Evolutionary conservation across 1,284 basidiomycete species (phyloP), one percentile per base, ranked within the genome.

Genomic region (Singerocomus inundabilis): DNA sequence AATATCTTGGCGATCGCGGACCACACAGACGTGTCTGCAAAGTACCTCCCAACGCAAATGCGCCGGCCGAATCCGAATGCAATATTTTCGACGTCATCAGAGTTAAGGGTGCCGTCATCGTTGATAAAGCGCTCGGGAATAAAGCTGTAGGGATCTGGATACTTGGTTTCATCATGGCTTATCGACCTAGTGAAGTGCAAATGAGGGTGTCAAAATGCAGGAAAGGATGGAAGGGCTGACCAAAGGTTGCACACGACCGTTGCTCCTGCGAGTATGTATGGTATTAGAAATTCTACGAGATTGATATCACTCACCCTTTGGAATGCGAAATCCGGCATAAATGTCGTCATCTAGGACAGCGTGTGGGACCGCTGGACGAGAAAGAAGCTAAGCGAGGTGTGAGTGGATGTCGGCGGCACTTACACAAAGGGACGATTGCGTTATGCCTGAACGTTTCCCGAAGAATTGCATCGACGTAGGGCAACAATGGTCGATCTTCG

Each of bases 141-240:
- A 18, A 59, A 66, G 21, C 49, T 29, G n/a, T 62, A 16, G 1
- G 60, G 32, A 0, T 52, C 48, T 2, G 51, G 48, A 18, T 52
- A 66, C 50, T 51, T 66, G 33, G 37, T 26, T 28, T 52, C 54
- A 5, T 66, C 16, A 13, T 37, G 63, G 3, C 39, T 21, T 56
- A 65, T 61, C 2, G 61, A 59, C 60, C 60, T 66, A 12, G n/a
- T n/a, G n/a, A n/a, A n/a, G n/a, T n/a, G n/a, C n/a, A n/a, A 16
- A 38, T 5, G 16, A 16, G 26, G 2, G n/a, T n/a, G n/a, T n/a
- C n/a, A n/a, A n/a, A 37, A 25, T 4, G 13, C 12, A 36, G 13
- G 36, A 11, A n/a, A 2, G 25, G 15, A 18, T 18, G 24, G 13
- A 33, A 25, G 9, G n/a, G 4, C 44, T 34, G 5, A 66, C 60